These are phyloP conservation scores for Mallotus japonicus DNA, from an alignment of 441 rosid genomes.

Conservation along the genomic window DNA sequence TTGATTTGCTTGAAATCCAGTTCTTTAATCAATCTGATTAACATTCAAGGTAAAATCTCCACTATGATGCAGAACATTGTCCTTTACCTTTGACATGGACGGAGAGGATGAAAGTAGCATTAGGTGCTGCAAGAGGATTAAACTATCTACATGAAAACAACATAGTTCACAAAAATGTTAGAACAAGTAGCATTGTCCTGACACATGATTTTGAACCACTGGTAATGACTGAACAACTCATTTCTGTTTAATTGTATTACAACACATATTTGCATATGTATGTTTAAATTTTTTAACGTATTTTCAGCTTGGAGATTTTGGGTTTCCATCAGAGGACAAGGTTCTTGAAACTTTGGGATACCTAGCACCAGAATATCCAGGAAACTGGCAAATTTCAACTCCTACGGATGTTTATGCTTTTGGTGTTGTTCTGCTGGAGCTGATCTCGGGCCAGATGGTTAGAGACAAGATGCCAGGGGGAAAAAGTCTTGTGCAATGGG, in stretches of 20 bases:
- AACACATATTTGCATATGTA: too few species aligned
- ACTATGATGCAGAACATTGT: constrained; percentile 32
- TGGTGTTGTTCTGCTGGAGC: constrained; percentile 50
- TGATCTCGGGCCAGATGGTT: constrained; percentile 34
- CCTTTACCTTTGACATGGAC: constrained; percentile 39
- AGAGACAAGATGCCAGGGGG: constrained; percentile 20
- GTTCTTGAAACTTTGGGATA: constrained; percentile 38
- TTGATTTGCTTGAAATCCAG: background rate
- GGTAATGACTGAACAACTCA: constrained; percentile 23
- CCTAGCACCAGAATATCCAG: constrained; percentile 49
- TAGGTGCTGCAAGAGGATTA: constrained; percentile 43
- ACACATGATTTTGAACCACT: constrained; percentile 43
- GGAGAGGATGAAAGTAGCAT: constrained; percentile 38
- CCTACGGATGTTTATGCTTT: constrained; percentile 55
- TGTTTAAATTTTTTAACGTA: background rate
- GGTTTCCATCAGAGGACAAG: constrained; percentile 33
- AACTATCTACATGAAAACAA: constrained; percentile 37
- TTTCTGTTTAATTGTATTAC: background rate
- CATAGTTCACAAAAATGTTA: constrained; percentile 36
- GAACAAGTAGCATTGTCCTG: constrained; percentile 39
- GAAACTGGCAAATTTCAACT: constrained; percentile 32
- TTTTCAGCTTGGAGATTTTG: constrained; percentile 49
- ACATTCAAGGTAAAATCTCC: background rate
- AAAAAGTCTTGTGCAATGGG: constrained; percentile 35
- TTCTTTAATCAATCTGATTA: background rate